Conservation (phyloP, 768 basidiomycete species). For the Podaxis sp. region DNA sequence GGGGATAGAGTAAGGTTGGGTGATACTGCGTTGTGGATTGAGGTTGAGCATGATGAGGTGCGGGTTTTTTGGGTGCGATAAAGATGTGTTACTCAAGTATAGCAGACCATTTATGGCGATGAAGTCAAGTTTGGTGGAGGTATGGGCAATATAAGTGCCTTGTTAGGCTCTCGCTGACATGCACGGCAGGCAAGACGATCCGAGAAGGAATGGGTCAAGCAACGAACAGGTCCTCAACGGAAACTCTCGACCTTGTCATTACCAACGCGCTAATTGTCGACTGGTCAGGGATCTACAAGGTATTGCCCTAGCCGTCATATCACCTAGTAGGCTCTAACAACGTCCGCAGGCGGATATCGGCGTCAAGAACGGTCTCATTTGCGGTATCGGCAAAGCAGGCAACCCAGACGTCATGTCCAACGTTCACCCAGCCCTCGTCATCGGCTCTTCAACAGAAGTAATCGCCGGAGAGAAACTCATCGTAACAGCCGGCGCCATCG, state of each 20-base stretch:
- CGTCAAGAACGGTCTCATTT: conserved; percentile 78
- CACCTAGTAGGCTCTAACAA: not conserved
- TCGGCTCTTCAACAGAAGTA: conserved; percentile 92
- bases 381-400: conserved; percentile 94
- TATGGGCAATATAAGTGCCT: conserved; percentile 24
- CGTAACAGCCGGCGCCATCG: conserved; percentile 90
- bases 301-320: conserved; percentile 22
- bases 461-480: conserved; percentile 96
- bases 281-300: conserved; percentile 96
- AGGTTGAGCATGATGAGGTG: conserved; percentile 86
- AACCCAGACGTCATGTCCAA: conserved; percentile 92
- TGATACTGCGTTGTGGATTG: conserved; percentile 88
- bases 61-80: conserved; percentile 13
- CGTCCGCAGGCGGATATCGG: conserved; percentile 86
- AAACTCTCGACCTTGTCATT: conserved; percentile 88
- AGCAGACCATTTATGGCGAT: conserved; percentile 85
- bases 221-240: conserved; percentile 62
- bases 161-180: conserved; percentile 11
- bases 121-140: conserved; percentile 99
- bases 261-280: conserved; percentile 95
- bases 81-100: not conserved
- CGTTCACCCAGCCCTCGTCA: conserved; percentile 68
- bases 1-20: conserved; percentile 89
- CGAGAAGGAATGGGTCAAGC: conserved; percentile 98
- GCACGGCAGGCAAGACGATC: conserved; percentile 74